A percentile compares a stretch with the other conserved stretches of the same genome.
Evolutionary conservation across 75 land plant species (phyloP).

Genomic region (Gnetum montanum): DNA sequence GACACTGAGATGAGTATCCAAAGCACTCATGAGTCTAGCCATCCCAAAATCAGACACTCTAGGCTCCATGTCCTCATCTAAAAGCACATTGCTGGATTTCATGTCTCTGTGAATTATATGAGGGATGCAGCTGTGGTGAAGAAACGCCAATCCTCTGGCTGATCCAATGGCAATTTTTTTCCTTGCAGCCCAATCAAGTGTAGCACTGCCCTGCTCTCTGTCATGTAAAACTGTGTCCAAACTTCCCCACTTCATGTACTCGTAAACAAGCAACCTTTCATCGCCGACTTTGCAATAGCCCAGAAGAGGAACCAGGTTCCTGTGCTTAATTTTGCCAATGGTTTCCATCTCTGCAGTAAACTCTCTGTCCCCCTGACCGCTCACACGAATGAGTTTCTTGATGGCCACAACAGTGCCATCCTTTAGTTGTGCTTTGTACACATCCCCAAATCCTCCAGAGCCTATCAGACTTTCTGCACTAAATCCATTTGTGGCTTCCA

Average conservation of each 20-base stretch:
- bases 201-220: slow-evolving; percentile 12
- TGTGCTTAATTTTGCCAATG: slow-evolving; percentile 72
- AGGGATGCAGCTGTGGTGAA: slow-evolving; percentile 82
- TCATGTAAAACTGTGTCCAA: slow-evolving; percentile 59
- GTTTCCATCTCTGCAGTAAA: slow-evolving; percentile 84
- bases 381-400: slow-evolving; percentile 59
- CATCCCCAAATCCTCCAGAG: slow-evolving; percentile 74
- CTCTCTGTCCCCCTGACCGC: slow-evolving; percentile 63
- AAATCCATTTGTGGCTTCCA: slow-evolving; percentile 74
- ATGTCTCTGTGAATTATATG: slow-evolving; percentile 83
- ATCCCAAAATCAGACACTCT: slow-evolving; percentile 78
- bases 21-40: slow-evolving; percentile 64
- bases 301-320: slow-evolving; percentile 68
- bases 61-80: slow-evolving; percentile 63
- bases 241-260: slow-evolving; percentile 74
- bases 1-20: slow-evolving; percentile 66
- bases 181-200: slow-evolving; percentile 52
- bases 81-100: slow-evolving; percentile 78
- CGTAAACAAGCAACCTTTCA: slow-evolving; percentile 65
- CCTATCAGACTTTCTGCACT: slow-evolving; percentile 59
- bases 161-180: slow-evolving; percentile 67
- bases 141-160: slow-evolving; percentile 77
- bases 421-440: slow-evolving; percentile 60
- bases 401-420: slow-evolving; percentile 64
- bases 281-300: slow-evolving; percentile 72